Conservation (phyloP, 2,329 filamentous ascomycete genomes). For the Emergomyces africanus region DNA sequence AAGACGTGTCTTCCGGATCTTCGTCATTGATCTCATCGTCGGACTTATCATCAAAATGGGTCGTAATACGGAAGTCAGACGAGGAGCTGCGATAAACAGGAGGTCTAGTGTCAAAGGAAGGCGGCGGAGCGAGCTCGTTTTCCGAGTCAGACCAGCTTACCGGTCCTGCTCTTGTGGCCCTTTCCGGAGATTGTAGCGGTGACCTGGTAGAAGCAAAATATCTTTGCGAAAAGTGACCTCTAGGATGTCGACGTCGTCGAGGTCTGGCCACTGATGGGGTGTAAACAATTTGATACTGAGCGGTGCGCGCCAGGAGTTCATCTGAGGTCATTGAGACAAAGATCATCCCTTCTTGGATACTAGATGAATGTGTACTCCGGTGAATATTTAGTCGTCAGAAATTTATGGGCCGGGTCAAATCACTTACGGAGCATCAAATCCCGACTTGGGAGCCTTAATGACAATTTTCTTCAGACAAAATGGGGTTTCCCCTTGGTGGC, state of each 20-base stretch:
- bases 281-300: conserved; percentile 63
- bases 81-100: neutral
- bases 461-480: conserved; percentile 78
- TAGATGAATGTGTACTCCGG: conserved; percentile 22
- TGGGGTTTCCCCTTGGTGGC: conserved; percentile 64
- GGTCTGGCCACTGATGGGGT: conserved; percentile 19
- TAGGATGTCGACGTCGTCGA: conserved; percentile 18
- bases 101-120: conserved; percentile 2
- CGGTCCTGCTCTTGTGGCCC: conserved; percentile 15
- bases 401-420: neutral
- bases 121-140: conserved; percentile 11
- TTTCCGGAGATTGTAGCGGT: conserved; percentile 23
- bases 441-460: conserved; percentile 64
- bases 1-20: conserved; percentile 13
- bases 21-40: conserved; percentile 27
- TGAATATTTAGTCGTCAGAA: neutral
- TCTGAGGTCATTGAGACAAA: conserved; percentile 80
- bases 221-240: conserved; percentile 26
- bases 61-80: conserved; percentile 24
- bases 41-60: conserved; percentile 25
- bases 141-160: conserved; percentile 16
- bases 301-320: conserved; percentile 58
- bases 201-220: conserved; percentile 27
- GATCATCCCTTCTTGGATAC: conserved; percentile 81
- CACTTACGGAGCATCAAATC: conserved; percentile 77